A percentile compares a stretch with the other conserved stretches of the same genome.
Evolutionary conservation across 805 yeast genomes (phyloP).

Genomic region (Debaryomyces tyrocola): DNA sequence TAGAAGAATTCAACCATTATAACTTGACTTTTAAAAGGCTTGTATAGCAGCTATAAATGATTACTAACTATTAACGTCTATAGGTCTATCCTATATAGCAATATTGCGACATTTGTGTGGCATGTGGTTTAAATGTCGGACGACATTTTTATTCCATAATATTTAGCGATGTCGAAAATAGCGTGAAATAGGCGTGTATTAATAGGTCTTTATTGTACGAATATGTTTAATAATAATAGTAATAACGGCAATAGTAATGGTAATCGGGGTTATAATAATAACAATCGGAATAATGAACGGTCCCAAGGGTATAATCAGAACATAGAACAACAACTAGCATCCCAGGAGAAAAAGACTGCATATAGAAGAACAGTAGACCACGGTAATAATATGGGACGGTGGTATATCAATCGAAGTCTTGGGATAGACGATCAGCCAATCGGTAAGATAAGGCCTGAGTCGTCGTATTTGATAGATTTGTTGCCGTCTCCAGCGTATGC

Average conservation of each 20-base stretch:
- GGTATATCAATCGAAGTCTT: constrained; percentile 49
- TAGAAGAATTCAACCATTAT: constrained; percentile 49
- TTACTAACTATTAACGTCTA: too few species aligned
- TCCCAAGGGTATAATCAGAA: constrained; percentile 29
- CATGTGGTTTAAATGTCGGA: too few species aligned
- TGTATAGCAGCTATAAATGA: not conserved
- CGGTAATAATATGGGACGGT: constrained; percentile 71
- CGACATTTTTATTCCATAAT: not conserved
- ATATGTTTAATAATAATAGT: constrained; percentile 8
- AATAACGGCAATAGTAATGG: constrained; percentile 1
- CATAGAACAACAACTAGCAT: constrained; percentile 42
- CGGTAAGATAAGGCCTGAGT: constrained; percentile 66
- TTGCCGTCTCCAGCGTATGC: constrained; percentile 66
- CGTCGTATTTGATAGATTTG: constrained; percentile 60
- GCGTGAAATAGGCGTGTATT: too few species aligned
- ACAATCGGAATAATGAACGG: constrained; percentile 15
- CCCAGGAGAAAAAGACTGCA: constrained; percentile 51
- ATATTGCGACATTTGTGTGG: not conserved
- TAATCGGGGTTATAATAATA: constrained; percentile 1
- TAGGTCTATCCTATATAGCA: not conserved
- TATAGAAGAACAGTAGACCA: constrained; percentile 76
- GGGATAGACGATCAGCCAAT: constrained; percentile 43
- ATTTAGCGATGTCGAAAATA: not conserved
- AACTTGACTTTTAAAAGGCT: not conserved
- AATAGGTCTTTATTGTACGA: too few species aligned